Evolutionary conservation across 2,329 filamentous ascomycete species (phyloP).

Genomic region (Westerdykella sp.): DNA sequence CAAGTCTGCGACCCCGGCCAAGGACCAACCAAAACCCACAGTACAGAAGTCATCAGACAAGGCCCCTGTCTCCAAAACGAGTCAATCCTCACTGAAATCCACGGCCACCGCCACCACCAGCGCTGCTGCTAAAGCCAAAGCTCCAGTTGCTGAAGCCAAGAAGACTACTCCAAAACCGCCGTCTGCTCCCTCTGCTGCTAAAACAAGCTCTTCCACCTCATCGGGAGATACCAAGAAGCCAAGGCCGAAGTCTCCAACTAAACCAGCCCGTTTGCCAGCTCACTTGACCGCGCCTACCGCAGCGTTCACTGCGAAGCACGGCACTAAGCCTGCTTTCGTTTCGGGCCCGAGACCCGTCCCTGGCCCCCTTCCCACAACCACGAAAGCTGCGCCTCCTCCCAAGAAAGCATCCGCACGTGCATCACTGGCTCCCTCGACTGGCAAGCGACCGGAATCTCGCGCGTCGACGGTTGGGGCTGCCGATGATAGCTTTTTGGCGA

Average conservation of each 20-base stretch:
- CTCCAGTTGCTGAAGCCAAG: slow-evolving; percentile 18
- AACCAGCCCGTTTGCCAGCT: slow-evolving; percentile 59
- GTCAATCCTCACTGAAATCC: slow-evolving; percentile 23
- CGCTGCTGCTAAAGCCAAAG: slow-evolving; percentile 20
- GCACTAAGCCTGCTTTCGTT: slow-evolving; percentile 38
- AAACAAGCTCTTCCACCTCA: slow-evolving; percentile 15
- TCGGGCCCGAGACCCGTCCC: slow-evolving; percentile 36
- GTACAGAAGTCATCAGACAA: slow-evolving; percentile 19
- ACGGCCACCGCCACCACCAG: slow-evolving; percentile 18
- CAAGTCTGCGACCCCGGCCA: slow-evolving; percentile 1
- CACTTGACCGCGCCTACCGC: slow-evolving; percentile 65
- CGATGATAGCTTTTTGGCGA: slow-evolving; percentile 67
- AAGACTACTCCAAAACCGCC: slow-evolving; percentile 14
- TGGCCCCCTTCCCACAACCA: slow-evolving; percentile 29
- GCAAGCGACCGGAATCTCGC: slow-evolving; percentile 48
- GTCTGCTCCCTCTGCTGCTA: slow-evolving; percentile 9
- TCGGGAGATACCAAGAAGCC: slow-evolving; percentile 35
- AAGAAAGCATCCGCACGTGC: slow-evolving; percentile 29
- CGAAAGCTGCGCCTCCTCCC: slow-evolving; percentile 21
- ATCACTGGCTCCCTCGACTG: slow-evolving; percentile 30
- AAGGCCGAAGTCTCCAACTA: slow-evolving; percentile 56
- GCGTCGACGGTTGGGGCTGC: slow-evolving; percentile 50
- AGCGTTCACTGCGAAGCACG: slow-evolving; percentile 59
- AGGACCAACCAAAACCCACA: slow-evolving; percentile 11
- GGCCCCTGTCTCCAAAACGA: slow-evolving; percentile 21